A percentile compares a stretch with the other conserved stretches of the same genome.
These are phyloP conservation scores for Geosiphon pyriformis DNA, from an alignment of 192 early-diverging fungal species.

Conservation along the genomic window DNA sequence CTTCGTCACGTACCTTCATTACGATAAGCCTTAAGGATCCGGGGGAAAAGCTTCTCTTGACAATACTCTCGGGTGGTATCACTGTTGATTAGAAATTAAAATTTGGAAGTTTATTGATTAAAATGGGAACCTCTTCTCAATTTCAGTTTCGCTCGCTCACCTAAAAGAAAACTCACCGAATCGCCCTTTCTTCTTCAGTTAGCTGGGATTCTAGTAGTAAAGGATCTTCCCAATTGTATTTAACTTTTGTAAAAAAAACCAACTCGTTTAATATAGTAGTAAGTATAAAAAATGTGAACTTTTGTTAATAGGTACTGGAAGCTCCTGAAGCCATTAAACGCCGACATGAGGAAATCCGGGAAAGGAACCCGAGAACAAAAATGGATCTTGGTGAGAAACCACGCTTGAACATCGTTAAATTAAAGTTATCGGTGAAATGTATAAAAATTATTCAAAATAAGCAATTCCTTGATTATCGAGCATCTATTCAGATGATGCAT, in stretches of 20 bases:
- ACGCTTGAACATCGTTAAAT: too few relatives aligned
- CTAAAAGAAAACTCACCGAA: conserved; percentile 41
- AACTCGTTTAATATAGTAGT: not conserved
- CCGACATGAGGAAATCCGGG: not conserved
- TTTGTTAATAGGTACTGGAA: not conserved
- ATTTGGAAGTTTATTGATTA: too few relatives aligned
- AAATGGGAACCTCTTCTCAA: too few relatives aligned
- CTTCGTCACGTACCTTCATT: conserved; percentile 61
- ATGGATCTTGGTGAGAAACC: too few relatives aligned
- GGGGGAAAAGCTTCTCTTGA: conserved; percentile 80
- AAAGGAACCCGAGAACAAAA: too few relatives aligned
- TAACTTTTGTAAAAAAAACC: conserved; percentile 34
- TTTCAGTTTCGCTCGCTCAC: too few relatives aligned
- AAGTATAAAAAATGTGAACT: not conserved
- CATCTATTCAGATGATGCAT: too few relatives aligned
- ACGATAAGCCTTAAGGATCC: conserved; percentile 81
- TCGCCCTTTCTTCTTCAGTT: conserved; percentile 84
- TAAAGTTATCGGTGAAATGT: too few relatives aligned
- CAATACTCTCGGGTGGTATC: conserved; percentile 83
- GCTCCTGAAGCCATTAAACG: not conserved
- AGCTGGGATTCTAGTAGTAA: conserved; percentile 76
- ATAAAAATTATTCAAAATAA: too few relatives aligned
- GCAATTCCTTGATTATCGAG: too few relatives aligned
- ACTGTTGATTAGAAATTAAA: too few relatives aligned
- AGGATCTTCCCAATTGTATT: conserved; percentile 83